Evolutionary conservation across 371 early-diverging fungal species (phyloP).

Genomic region (Mortierella sp.): DNA sequence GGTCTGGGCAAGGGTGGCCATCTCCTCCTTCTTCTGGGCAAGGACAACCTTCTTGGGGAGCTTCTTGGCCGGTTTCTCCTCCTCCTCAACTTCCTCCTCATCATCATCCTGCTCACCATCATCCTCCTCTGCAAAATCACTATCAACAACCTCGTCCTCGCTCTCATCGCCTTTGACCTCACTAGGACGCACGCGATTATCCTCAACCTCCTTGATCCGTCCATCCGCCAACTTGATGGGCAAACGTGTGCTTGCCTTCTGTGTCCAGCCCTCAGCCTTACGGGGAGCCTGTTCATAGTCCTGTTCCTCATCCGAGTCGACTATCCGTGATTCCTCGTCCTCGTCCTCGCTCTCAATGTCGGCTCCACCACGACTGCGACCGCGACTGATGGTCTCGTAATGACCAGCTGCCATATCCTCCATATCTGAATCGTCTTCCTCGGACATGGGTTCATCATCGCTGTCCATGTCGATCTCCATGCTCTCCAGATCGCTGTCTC

Average conservation of each 20-base stretch:
- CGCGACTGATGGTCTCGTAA: slow-evolving; percentile 29
- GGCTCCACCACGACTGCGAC: too few relatives aligned
- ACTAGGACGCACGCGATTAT: slow-evolving; percentile 49
- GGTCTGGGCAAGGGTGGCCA: slow-evolving; percentile 80
- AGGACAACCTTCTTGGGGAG: slow-evolving; percentile 68
- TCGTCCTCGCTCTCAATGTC: slow-evolving; percentile 32
- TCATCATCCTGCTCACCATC: slow-evolving; percentile 28
- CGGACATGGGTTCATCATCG: slow-evolving; percentile 38
- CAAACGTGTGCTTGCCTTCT: slow-evolving; percentile 66
- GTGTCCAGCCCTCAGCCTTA: slow-evolving; percentile 66
- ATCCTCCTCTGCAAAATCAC: slow-evolving; percentile 48
- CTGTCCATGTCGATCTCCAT: slow-evolving; percentile 60
- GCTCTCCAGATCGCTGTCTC: slow-evolving; percentile 56
- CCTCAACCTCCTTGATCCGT: slow-evolving; percentile 54
- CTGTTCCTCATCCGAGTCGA: slow-evolving; percentile 72
- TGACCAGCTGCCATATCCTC: slow-evolving; percentile 44
- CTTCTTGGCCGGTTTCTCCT: slow-evolving; percentile 40
- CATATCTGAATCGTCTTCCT: slow-evolving; percentile 32
- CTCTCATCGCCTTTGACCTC: slow-evolving; percentile 59
- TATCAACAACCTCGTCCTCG: slow-evolving; percentile 46
- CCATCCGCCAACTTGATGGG: slow-evolving; percentile 79
- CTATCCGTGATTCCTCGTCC: slow-evolving; percentile 2
- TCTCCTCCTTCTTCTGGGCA: slow-evolving; percentile 79
- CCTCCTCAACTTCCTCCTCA: slow-evolving; percentile 31
- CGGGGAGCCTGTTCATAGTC: slow-evolving; percentile 76